Evolutionary conservation across 2,329 filamentous ascomycete species (phyloP), one percentile per base, ranked within the genome.

Genomic region (Neopestalotiopsis sp.): DNA sequence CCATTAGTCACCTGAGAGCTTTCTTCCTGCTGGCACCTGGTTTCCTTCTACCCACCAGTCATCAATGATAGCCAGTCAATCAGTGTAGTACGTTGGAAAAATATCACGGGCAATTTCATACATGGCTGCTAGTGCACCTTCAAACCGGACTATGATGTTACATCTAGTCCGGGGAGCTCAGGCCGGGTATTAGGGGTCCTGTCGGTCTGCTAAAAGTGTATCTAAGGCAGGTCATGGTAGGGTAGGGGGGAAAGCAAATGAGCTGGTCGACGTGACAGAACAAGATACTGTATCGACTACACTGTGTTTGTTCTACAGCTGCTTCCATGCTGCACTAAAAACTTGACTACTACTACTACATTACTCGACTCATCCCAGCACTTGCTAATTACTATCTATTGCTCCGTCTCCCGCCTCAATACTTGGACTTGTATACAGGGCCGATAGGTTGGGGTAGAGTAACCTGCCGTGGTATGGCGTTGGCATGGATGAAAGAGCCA

Each of bases 291-390:
- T 38, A 38, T 38, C 34, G 6, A 7, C 45, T 53, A 20, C 45
- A 53, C 45, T 53, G 45, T 53, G 45, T 53, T 53, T 53, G 45
- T 53, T 53, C 45, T 53, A 53, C 45, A 20, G 45, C 45, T 53
- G 34, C 45, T 53, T 53, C 45, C 45, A 53, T 20, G 17, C 17
- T 20, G n/a, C 45, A 53, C 45, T 20, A 17, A 53, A 20, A 17
- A 53, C 45, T 53, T 53, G 45, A 7, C 42, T n/a, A 17, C 45
- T 20, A 49, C 17, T 49, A 49, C 17, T 49, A 49, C 42, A 17
- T 49, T 53, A 38, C 34, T 10, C 34, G 34, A 38, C 34, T 38
- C 34, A 38, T 38, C 34, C 34, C 34, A 53, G 45, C n/a, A 53
- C n/a, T 53, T n/a, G 24, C n/a, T 7, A n/a, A n/a, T 17, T 20